Evolutionary conservation across 2,329 filamentous ascomycete species (phyloP), one percentile per base, ranked within the genome.

Genomic region (Aaosphaeria pasadenensis): DNA sequence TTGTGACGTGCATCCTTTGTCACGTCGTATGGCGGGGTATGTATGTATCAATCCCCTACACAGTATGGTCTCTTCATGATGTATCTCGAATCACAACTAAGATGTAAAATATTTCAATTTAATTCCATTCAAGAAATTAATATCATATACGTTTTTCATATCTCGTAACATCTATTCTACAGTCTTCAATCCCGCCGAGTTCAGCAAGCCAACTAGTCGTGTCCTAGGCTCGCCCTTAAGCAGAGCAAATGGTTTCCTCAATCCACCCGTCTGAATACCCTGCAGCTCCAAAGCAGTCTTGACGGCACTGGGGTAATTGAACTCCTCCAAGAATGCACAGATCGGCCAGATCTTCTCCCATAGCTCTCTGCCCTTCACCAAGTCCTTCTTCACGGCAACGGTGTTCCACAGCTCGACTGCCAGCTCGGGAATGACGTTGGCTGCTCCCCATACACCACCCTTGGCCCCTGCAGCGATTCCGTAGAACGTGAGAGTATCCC

Each of bases 401-500:
- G 75, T 71, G 17, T 79, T 66, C 71, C 74, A 79, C 1, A 80
- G 59, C 58, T 76, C 59, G 11, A 76, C 65, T 0, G 74, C 74
- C 13, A 79, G 58, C 51, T 79, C 76, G 0, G 77, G 77, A 7
- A 79, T 74, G 11, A 79, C 64, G 48, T 80, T 79, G 2, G 76
- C 72, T 0, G 77, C 74, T 1, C 77, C 77, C 77, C 77, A 79
- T 1, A 79, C 73, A 3, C 72, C 74, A 3, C 77, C 77, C 41
- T 74, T 74, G 6, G 75, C 74, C 0, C 77, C 77, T 1, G 76
- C 76, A 0, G 73, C 74, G 7, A 80, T 60, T 7, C 77, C 76
- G 51, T 79, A 79, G 56, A 80, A 80, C 0, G 77, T 80, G 11
- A 80, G 61, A 0, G 76, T 79, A 49, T 80, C 77, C 77, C 77